Percentiles rank a stretch among this genome's conserved stretches.
Conservation (phyloP, 805 yeast genomes). For the Lachancea lanzarotensis region DNA sequence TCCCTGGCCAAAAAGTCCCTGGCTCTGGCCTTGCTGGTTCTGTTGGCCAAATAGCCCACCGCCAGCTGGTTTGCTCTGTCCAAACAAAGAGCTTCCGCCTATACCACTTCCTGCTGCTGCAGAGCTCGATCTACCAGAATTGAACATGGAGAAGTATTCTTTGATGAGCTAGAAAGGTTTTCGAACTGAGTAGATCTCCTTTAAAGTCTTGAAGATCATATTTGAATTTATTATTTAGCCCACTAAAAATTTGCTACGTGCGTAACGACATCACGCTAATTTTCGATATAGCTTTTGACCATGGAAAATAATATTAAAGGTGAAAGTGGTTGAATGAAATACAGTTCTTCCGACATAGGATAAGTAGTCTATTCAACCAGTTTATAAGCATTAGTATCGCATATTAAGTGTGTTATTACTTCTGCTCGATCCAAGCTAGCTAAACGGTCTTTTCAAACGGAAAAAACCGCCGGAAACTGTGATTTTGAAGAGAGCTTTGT, state of each 20-base stretch:
- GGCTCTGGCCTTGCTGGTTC: constrained; percentile 9
- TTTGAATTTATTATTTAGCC: neutral
- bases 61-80: constrained; percentile 5
- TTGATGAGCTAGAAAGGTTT: neutral
- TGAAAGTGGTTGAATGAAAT: no score
- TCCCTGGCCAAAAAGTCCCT: constrained; percentile 10
- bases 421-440: no score
- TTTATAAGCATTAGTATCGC: no score
- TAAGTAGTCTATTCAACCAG: no score
- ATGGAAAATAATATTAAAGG: no score
- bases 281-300: no score
- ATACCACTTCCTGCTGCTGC: constrained; percentile 4
- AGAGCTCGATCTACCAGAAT: constrained; percentile 7
- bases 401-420: no score
- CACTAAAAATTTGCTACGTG: constrained; percentile 3
- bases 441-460: neutral
- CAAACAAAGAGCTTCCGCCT: constrained; percentile 5
- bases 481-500: neutral
- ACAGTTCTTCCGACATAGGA: no score
- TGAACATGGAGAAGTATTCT: constrained; percentile 4
- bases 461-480: constrained; percentile 1
- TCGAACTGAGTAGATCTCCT: no score
- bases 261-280: neutral
- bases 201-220: neutral
- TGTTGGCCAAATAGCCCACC: constrained; percentile 39